Evolutionary conservation across 2,329 filamentous ascomycete genomes (phyloP), one percentile per base, ranked within the genome.

Genomic region (Cladosporium sp.): DNA sequence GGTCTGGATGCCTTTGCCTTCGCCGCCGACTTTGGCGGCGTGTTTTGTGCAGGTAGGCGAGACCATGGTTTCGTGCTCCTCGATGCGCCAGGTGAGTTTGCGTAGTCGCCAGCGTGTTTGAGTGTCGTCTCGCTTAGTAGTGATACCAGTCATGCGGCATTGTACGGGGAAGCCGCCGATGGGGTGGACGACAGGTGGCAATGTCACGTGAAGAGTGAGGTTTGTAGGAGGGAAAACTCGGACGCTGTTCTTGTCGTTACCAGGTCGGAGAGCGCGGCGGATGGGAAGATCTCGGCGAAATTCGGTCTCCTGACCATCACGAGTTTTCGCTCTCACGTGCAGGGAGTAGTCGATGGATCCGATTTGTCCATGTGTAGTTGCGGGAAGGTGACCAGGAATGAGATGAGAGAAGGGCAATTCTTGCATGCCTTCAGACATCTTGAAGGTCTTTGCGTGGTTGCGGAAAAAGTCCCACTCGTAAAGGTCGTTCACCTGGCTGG

Each of bases 151-250:
- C 56, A 98, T 79, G 46, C 85, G 84, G 71, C 96, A 83, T 39
- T 82, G 78, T 43, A 96, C 78, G 9, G 78, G 85, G 71, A 94
- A 92, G 61, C 81, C 83, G 61, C 88, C 87, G 53, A 91, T 87
- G 4, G 92, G 90, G 71, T 95, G 85, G 55, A 96, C 84, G 56
- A 95, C 82, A 32, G 88, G 82, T 40, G 85, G 85, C 56, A 95
- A 84, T 61, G 88, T 84, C 55, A 93, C 86, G 62, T 84, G 85
- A 52, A 89, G 87, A 58, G 88, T 91, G 62, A 98, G 84, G 71
- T 95, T 93, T 58, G 93, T 98, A 0, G 93, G 92, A 41, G 92
- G 93, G 71, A 98, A 98, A 63, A 97, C 87, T 63, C 92, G 88
- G 55, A 95, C 84, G 13, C 88, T 94, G 70, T 91, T 85, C 70